phyloP scores from a whole-genome alignment of 1,139 yeast genomes.

The Ogataea hybrid region DNA sequence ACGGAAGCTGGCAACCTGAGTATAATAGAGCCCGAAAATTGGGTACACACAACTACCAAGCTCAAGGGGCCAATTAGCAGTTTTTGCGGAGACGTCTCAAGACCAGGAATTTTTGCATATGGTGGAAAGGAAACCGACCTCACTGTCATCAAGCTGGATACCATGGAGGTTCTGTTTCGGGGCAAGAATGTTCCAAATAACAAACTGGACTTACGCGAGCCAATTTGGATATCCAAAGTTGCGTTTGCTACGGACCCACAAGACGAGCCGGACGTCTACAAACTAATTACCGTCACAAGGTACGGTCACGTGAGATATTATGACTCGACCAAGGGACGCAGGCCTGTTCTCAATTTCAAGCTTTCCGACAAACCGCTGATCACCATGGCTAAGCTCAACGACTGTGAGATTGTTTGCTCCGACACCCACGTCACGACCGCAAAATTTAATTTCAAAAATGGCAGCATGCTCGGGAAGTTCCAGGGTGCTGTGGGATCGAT shows the following conservation, averaged over 20 bases:
- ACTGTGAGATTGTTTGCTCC: conserved; percentile 47
- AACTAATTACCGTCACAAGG: conserved; percentile 62
- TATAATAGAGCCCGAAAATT: conserved; percentile 35
- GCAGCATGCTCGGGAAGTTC: conserved; percentile 42
- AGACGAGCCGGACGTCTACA: conserved; percentile 36
- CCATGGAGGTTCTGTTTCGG: conserved; percentile 41
- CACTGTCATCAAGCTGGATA: conserved; percentile 43
- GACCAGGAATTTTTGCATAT: conserved; percentile 52
- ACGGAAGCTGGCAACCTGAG: conserved; percentile 52
- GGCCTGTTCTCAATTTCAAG: conserved; percentile 52
- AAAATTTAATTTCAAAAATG: conserved; percentile 46
- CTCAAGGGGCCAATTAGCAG: conserved; percentile 46
- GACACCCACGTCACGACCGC: conserved; percentile 57
- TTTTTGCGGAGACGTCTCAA: conserved; percentile 45
- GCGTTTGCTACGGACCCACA: conserved; percentile 38
- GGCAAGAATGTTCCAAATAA: conserved; percentile 69
- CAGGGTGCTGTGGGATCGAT: conserved; percentile 47
- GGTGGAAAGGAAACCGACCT: conserved; percentile 77
- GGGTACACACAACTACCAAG: conserved; percentile 33
- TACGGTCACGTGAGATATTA: conserved; percentile 69
- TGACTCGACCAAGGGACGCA: conserved; percentile 56
- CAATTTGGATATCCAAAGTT: conserved; percentile 59
- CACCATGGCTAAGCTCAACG: conserved; percentile 31
- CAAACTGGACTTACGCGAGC: conserved; percentile 61
- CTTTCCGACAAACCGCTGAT: conserved; percentile 49